A percentile compares a stretch with the other conserved stretches of the same genome.
Conservation (phyloP, 495 filamentous ascomycete genomes). For the Tirmania nivea region DNA sequence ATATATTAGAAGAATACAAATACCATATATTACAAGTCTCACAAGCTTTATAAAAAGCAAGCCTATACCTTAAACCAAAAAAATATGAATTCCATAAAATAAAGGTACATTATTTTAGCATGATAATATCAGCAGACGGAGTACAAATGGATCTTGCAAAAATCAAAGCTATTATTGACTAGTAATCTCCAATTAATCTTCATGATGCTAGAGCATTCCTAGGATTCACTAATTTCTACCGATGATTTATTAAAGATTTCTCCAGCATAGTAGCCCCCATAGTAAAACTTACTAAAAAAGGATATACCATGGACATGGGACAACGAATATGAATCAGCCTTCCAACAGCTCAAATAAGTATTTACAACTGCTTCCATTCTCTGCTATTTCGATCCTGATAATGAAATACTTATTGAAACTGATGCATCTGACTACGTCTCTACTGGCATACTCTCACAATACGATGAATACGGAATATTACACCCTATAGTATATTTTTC, state of each 20-base stretch:
- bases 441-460: slow-evolving; percentile 6
- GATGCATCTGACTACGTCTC: slow-evolving; percentile 8
- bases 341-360: slow-evolving; percentile 5
- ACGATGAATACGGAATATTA: slow-evolving; percentile 1
- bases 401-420: slow-evolving; percentile 5
- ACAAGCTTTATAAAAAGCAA: slow-evolving; percentile 2
- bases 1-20: slow-evolving; percentile 10
- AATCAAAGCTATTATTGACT: neutral
- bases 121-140: neutral
- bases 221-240: neutral
- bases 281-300: neutral
- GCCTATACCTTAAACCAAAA: neutral
- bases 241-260: neutral
- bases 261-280: neutral
- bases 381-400: neutral
- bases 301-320: neutral
- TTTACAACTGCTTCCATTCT: slow-evolving; percentile 4
- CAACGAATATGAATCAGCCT: neutral
- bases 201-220: neutral
- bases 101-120: neutral
- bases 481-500: slow-evolving; percentile 16
- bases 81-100: neutral
- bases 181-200: neutral
- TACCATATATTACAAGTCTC: slow-evolving; percentile 14
- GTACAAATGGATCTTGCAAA: neutral